phyloP scores from a whole-genome alignment of 1,139 yeast genomes.

The Protomyces inouyei region DNA sequence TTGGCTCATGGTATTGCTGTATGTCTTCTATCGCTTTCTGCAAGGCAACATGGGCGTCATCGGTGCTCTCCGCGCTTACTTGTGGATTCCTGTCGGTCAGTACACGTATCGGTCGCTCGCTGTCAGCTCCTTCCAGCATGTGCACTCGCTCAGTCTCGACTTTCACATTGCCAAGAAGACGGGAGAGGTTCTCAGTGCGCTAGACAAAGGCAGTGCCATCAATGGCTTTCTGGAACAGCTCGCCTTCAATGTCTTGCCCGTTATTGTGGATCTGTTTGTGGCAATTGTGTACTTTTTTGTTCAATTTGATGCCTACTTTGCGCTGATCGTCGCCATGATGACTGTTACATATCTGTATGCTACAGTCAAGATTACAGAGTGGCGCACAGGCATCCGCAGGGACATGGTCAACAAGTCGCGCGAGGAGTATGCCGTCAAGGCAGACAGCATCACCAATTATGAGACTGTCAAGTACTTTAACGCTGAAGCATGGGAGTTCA shows the following conservation, averaged over 20 bases:
- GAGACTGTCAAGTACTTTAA: conserved; percentile 94
- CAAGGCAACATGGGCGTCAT: conserved; percentile 63
- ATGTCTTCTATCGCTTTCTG: conserved; percentile 57
- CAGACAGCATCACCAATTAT: conserved; percentile 86
- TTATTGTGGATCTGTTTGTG: conserved; percentile 66
- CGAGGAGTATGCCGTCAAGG: conserved; percentile 87
- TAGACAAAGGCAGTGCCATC: conserved; percentile 94
- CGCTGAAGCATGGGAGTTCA: conserved; percentile 72
- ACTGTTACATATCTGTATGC: conserved; percentile 81
- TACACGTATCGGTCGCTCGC: conserved; percentile 91
- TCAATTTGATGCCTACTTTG: conserved; percentile 79
- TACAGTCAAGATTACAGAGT: conserved; percentile 85
- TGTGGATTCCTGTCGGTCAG: conserved; percentile 92
- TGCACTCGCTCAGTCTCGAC: conserved; percentile 75
- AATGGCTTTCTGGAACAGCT: conserved; percentile 77
- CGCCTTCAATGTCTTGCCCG: conserved; percentile 70
- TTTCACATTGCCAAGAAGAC: conserved; percentile 89
- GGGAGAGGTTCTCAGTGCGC: conserved; percentile 91
- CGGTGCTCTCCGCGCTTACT: conserved; percentile 89
- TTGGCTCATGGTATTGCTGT: conserved; percentile 87
- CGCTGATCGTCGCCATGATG: conserved; percentile 78
- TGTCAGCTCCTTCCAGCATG: conserved; percentile 73
- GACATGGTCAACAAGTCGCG: conserved; percentile 90
- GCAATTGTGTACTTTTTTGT: conserved; percentile 86
- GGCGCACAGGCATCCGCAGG: conserved; percentile 90